Evolutionary conservation across 2,329 filamentous ascomycete genomes (phyloP).

Genomic region (Aspergillus versicolor): DNA sequence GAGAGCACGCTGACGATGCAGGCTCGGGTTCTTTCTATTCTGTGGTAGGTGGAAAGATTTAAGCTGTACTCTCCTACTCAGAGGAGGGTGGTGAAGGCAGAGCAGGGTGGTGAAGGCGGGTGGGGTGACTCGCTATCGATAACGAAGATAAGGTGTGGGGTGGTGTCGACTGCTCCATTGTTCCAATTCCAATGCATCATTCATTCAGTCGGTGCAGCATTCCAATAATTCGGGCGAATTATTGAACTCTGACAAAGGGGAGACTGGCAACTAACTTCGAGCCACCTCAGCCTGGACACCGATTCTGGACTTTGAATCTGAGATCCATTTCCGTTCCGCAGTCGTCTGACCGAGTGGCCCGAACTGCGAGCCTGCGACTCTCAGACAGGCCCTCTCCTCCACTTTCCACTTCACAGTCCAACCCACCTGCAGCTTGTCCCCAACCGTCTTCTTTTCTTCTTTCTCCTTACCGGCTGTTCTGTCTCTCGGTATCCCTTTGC

Average conservation of each 20-base stretch:
- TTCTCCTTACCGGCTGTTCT: not conserved
- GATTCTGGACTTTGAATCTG: not conserved
- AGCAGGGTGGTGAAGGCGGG: not conserved
- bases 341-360: conserved; percentile 2
- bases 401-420: not conserved
- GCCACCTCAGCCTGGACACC: not conserved
- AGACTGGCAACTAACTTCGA: not conserved
- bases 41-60: not conserved
- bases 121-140: not conserved
- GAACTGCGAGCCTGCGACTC: not conserved
- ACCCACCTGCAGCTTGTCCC: not conserved
- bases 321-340: not conserved
- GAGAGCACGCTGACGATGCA: not conserved
- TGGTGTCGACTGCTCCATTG: not conserved
- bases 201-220: not conserved
- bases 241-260: not conserved
- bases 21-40: not conserved
- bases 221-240: not conserved
- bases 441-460: not conserved
- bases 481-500: not conserved
- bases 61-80: not conserved
- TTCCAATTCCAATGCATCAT: not conserved
- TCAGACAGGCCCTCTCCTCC: not conserved
- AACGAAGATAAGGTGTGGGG: conserved; percentile 2
- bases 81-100: not conserved